These are phyloP conservation scores for Eragrostis nindensis DNA, from an alignment of 176 grass and related monocot genomes.

Conservation along the genomic window DNA sequence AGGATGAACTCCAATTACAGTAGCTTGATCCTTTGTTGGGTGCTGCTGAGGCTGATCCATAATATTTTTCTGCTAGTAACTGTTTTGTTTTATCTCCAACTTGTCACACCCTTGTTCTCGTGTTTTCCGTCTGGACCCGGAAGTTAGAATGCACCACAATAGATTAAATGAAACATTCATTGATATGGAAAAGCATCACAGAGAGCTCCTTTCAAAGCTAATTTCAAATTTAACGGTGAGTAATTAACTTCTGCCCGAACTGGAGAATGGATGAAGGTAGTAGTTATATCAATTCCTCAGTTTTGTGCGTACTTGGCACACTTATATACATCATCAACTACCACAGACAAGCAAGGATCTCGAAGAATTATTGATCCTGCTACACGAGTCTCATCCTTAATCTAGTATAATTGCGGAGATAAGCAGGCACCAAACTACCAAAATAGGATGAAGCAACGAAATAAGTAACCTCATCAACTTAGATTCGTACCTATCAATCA, in stretches of 20 bases:
- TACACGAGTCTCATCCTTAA: not conserved
- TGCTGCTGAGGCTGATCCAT: not conserved
- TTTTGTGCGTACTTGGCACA: not conserved
- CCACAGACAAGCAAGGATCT: not conserved
- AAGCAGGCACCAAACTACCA: conserved; percentile 11
- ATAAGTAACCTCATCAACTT: not conserved
- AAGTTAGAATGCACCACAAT: not conserved
- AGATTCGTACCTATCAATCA: conserved; percentile 14
- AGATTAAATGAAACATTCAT: not conserved
- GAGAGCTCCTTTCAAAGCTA: not conserved
- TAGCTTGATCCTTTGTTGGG: not conserved
- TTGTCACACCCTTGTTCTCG: not conserved
- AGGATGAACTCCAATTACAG: not conserved
- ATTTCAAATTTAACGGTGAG: not conserved
- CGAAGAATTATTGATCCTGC: conserved; percentile 6
- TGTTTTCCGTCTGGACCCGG: not conserved
- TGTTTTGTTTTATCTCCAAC: not conserved
- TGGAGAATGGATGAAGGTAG: not conserved
- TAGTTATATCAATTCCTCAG: not conserved
- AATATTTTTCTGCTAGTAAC: not conserved
- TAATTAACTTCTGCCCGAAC: not conserved
- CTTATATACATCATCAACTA: conserved; percentile 32
- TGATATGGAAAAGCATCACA: not conserved
- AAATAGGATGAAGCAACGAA: conserved; percentile 15
- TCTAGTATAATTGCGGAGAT: not conserved